These are phyloP conservation scores for Fusarium sp. DNA, from an alignment of 2,329 filamentous ascomycete genomes.

Conservation along the genomic window DNA sequence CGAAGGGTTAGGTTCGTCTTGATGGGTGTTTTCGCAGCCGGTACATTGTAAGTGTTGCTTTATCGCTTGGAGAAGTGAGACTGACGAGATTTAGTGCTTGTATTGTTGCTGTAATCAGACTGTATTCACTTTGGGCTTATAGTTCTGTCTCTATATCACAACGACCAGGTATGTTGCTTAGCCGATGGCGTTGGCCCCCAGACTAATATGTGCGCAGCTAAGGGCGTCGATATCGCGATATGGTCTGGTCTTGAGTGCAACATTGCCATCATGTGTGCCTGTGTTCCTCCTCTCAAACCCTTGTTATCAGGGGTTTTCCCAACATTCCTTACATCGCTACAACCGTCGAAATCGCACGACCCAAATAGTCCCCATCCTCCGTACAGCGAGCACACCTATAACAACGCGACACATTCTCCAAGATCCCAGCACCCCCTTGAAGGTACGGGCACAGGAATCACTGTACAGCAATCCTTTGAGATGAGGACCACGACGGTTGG, in stretches of 20 bases:
- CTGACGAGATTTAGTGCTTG: background rate
- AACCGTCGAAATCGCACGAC: background rate
- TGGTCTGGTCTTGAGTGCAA: slow-evolving; percentile 7
- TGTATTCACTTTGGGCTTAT: background rate
- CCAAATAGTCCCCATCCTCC: background rate
- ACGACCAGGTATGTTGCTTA: background rate
- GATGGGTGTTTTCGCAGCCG: slow-evolving; percentile 2
- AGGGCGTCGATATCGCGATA: background rate
- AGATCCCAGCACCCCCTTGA: background rate
- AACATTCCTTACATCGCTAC: background rate
- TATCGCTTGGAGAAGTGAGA: rapidly evolving
- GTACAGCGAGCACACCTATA: background rate
- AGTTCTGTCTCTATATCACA: background rate
- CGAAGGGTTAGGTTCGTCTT: background rate
- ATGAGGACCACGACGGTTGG: background rate
- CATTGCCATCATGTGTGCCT: slow-evolving; percentile 12
- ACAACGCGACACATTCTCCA: background rate
- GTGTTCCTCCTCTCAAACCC: background rate
- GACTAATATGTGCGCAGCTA: background rate
- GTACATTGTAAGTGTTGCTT: background rate
- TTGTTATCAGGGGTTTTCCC: background rate
- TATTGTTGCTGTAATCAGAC: background rate
- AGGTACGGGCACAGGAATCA: background rate
- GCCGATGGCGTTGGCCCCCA: too few species aligned
- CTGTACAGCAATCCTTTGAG: background rate